Conservation (phyloP, 768 basidiomycete genomes). For the Inosperma sp. region DNA sequence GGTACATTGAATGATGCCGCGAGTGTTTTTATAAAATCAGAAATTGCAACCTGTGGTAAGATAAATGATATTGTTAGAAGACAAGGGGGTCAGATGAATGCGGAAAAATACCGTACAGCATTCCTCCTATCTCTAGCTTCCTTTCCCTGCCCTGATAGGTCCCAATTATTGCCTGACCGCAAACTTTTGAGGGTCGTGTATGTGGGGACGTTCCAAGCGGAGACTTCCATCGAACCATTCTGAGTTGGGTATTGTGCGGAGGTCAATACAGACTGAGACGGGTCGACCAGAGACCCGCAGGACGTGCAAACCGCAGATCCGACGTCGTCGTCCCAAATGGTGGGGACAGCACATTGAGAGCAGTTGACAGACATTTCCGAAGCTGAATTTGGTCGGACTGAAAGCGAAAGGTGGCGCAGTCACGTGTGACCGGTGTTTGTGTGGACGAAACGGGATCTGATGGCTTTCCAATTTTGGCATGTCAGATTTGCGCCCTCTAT, state of each 20-base stretch:
- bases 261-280: conserved; percentile 56
- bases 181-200: conserved; percentile 44
- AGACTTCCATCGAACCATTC: conserved; percentile 30
- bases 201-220: conserved; percentile 29
- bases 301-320: conserved; percentile 59
- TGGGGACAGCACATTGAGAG: conserved; percentile 48
- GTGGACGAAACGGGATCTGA: neutral
- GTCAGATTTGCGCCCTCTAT: conserved; percentile 24
- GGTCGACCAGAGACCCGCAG: conserved; percentile 70
- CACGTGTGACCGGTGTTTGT: conserved; percentile 2
- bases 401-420: neutral
- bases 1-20: conserved; percentile 54
- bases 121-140: conserved; percentile 63
- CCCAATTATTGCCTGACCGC: conserved; percentile 51
- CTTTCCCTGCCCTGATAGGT: conserved; percentile 60
- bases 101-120: conserved; percentile 40
- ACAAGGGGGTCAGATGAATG: conserved; percentile 12
- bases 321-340: conserved; percentile 53
- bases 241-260: conserved; percentile 33
- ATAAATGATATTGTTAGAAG: conserved; percentile 13
- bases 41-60: conserved; percentile 61
- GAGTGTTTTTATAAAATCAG: conserved; percentile 57
- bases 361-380: conserved; percentile 38
- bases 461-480: conserved; percentile 12
- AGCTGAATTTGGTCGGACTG: neutral